Evolutionary conservation across 768 basidiomycete species (phyloP), one percentile per base, ranked within the genome.

Genomic region (Phylloporus sp.): DNA sequence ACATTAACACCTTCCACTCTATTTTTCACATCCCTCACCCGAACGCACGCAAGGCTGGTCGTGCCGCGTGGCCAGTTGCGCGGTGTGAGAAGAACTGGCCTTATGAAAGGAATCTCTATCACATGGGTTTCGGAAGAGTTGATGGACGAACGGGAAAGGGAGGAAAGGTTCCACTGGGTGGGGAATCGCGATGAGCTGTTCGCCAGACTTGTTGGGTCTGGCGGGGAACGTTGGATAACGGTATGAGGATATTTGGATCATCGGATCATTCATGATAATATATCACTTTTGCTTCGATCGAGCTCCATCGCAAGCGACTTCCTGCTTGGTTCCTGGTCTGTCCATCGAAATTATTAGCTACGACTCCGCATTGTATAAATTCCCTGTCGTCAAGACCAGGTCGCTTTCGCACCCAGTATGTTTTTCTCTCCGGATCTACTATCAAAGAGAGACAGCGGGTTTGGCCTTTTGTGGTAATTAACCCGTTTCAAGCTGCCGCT

Each of bases 371-470:
- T 38, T 53, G 40, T 48, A 46, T 48, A 60, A 37, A 23, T 41
- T 39, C 14, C 29, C 38, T n/a, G n/a, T 18, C 18, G 41, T 9
- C 15, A 11, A 32, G 18, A 32, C 23, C n/a, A n/a, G n/a, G n/a
- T n/a, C n/a, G n/a, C n/a, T n/a, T 36, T 32, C 18, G 3, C 13
- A 22, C 18, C 27, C 37, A 24, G 37, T 11, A 91, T 95, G 91
- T 95, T 95, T 72, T 95, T 90, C 66, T 80, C 88, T 34, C 73
- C 84, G 7, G 90, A 93, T 41, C 68, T 94, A 5, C 71, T 95
- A 21, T 79, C 85, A 17, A 82, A 79, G 56, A 74, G 90, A 49
- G 90, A 94, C 56, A 90, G 84, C 54, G 89, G 91, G 13, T 92
- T 89, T 58, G 92, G 91, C 47, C 77, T 92, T n/a, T 72, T 91